A percentile compares a stretch with the other conserved stretches of the same genome.
These are phyloP conservation scores for Harringtonia aguacate DNA, from an alignment of 2,329 filamentous ascomycete genomes.

Conservation along the genomic window DNA sequence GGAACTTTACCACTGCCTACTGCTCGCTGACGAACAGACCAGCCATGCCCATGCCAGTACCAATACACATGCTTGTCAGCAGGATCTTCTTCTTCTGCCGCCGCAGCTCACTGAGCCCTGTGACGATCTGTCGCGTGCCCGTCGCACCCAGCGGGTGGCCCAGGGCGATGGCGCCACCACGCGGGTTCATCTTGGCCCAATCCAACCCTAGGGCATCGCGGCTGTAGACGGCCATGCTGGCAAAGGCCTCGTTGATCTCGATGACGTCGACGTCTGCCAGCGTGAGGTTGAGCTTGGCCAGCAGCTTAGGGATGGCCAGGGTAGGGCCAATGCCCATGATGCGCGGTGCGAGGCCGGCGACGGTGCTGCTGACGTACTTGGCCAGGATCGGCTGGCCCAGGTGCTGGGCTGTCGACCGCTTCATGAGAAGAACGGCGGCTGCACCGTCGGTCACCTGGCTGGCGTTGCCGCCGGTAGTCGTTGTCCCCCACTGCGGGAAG, in stretches of 20 bases:
- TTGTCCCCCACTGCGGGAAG: conserved; percentile 81
- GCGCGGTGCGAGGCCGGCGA: conserved; percentile 79
- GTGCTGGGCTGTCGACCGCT: conserved; percentile 77
- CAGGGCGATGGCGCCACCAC: conserved; percentile 73
- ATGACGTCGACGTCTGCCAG: conserved; percentile 79
- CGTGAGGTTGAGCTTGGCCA: conserved; percentile 65
- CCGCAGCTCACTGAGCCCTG: conserved; percentile 74
- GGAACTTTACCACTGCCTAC: neutral
- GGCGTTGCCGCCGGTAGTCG: conserved; percentile 85
- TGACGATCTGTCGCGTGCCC: conserved; percentile 74
- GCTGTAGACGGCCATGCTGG: conserved; percentile 96
- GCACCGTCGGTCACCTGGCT: conserved; percentile 93
- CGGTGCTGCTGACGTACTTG: conserved; percentile 88
- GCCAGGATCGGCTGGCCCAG: conserved; percentile 85
- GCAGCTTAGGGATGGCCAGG: conserved; percentile 68
- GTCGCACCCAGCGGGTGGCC: conserved; percentile 64
- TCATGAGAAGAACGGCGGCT: conserved; percentile 85
- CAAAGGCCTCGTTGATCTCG: conserved; percentile 97
- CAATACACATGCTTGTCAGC: conserved; percentile 82
- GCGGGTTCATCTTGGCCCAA: conserved; percentile 67
- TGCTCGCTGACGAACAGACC: conserved; percentile 36
- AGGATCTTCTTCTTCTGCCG: conserved; percentile 82
- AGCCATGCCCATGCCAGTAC: conserved; percentile 59
- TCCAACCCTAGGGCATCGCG: conserved; percentile 60
- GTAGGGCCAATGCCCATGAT: conserved; percentile 94